Conservation (phyloP, 805 yeast species). For the Saccharomycopsis vini region DNA sequence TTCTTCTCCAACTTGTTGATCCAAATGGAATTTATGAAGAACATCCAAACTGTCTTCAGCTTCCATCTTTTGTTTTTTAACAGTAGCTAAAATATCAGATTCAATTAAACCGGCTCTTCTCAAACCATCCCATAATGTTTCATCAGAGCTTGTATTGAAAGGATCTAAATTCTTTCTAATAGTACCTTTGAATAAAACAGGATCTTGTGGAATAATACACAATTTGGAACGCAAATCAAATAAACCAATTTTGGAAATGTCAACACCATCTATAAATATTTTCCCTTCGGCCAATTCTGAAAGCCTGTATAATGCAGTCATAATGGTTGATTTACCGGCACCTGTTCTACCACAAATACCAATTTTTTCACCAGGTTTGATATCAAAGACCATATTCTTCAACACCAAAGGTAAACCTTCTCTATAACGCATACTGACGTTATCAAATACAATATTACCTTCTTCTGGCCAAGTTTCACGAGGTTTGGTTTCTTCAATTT, state of each 20-base stretch:
- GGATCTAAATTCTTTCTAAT: constrained; percentile 74
- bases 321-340: constrained; percentile 69
- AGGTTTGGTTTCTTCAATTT: constrained; percentile 32
- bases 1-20: constrained; percentile 48
- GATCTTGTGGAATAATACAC: constrained; percentile 84
- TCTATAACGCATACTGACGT: constrained; percentile 55
- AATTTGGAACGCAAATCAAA: constrained; percentile 57
- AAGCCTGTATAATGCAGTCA: constrained; percentile 61
- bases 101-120: constrained; percentile 42
- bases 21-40: constrained; percentile 51
- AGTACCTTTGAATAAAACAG: constrained; percentile 73
- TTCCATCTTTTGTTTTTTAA: neutral
- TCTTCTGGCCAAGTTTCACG: constrained; percentile 53
- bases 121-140: constrained; percentile 58
- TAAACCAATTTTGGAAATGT: constrained; percentile 56
- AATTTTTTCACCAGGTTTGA: constrained; percentile 45
- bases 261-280: constrained; percentile 59
- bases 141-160: constrained; percentile 49
- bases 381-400: constrained; percentile 41
- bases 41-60: constrained; percentile 29
- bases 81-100: constrained; percentile 29
- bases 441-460: constrained; percentile 46
- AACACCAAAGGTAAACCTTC: constrained; percentile 57
- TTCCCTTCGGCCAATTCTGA: constrained; percentile 46
- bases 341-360: constrained; percentile 66